Evolutionary conservation across 257 asterid species (phyloP).

Genomic region (Penstemon barbatus): DNA sequence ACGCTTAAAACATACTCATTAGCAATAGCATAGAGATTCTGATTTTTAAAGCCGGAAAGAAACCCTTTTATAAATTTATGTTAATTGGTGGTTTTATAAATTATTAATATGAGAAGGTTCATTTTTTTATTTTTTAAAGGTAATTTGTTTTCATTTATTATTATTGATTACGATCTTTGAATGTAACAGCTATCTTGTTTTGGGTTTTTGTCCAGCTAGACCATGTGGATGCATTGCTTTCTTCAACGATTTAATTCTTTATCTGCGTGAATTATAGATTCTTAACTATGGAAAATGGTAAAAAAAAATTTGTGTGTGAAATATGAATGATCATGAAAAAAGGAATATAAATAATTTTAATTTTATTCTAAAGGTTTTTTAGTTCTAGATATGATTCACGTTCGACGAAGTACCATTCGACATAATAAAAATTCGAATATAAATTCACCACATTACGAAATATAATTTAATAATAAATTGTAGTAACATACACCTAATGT

Average conservation of each 20-base stretch:
- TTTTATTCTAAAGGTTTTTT: no score
- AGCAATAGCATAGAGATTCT: slow-evolving; percentile 39
- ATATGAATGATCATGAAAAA: neutral
- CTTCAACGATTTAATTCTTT: slow-evolving; percentile 24
- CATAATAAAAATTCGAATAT: no score
- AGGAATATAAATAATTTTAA: neutral
- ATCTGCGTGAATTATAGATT: neutral
- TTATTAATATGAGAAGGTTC: neutral
- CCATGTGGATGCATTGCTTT: slow-evolving; percentile 55
- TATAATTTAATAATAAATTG: no score
- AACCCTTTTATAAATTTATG: neutral
- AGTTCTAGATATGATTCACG: no score
- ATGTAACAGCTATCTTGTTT: slow-evolving; percentile 37
- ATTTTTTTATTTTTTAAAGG: neutral
- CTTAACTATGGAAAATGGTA: neutral
- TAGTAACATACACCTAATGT: no score
- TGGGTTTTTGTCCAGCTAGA: slow-evolving; percentile 41
- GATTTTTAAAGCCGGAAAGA: neutral
- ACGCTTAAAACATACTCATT: slow-evolving; percentile 53
- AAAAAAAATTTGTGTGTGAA: no score
- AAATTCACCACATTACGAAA: no score
- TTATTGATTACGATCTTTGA: slow-evolving; percentile 26
- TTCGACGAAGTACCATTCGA: no score
- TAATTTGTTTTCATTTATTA: neutral
- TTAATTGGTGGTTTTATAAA: neutral